Conservation (phyloP, 140 eudicot genomes). For the Ambrosia hybrid region DNA sequence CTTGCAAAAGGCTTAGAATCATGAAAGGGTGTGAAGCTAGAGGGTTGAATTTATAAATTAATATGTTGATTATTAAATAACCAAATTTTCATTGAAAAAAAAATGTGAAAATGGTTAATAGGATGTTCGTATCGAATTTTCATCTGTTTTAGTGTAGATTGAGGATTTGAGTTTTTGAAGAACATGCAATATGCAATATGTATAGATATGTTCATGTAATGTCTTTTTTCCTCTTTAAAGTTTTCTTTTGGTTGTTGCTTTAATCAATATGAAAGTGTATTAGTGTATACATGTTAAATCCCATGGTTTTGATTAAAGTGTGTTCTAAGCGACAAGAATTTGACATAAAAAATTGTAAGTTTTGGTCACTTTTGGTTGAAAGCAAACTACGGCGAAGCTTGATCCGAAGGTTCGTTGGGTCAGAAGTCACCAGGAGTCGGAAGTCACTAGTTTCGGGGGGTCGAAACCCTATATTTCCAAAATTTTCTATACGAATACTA, state of each 20-base stretch:
- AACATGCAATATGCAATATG: background rate
- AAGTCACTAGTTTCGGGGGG: too few species aligned
- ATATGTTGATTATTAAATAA: background rate
- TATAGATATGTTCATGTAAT: slow-evolving; percentile 9
- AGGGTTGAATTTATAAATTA: slow-evolving; percentile 51
- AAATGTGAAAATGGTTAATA: background rate
- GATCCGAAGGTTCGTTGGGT: too few species aligned
- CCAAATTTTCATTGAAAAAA: background rate
- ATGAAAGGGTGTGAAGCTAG: slow-evolving; percentile 87
- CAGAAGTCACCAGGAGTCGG: too few species aligned
- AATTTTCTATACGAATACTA: too few species aligned
- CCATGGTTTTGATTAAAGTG: background rate
- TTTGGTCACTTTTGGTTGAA: background rate
- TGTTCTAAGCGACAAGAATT: background rate
- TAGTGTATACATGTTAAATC: background rate
- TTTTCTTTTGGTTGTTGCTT: background rate
- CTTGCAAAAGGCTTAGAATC: slow-evolving; percentile 89
- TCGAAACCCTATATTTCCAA: too few species aligned
- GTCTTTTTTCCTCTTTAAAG: background rate
- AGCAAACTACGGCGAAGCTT: background rate
- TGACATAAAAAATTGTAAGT: background rate
- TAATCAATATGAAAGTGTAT: background rate
- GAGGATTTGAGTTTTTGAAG: slow-evolving; percentile 15
- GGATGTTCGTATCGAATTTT: slow-evolving; percentile 4
- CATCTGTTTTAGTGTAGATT: slow-evolving; percentile 4